Evolutionary conservation across 108 stramenopile genomes (phyloP).

Genomic region (Nitzschia sp.): DNA sequence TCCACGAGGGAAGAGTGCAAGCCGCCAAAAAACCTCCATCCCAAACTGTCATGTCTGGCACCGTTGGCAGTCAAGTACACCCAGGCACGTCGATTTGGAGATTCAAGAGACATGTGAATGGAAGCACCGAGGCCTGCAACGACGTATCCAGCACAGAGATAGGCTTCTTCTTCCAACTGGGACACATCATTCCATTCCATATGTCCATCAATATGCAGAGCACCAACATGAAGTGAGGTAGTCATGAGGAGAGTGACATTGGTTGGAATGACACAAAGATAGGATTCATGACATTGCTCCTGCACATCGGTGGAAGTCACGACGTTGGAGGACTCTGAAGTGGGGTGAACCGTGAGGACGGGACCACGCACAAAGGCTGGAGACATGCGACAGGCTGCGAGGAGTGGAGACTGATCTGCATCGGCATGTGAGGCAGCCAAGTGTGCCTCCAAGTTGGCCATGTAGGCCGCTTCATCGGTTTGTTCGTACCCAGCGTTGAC

Average conservation of each 20-base stretch:
- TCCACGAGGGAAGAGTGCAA: slow-evolving; percentile 24
- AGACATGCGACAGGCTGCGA: slow-evolving; percentile 13
- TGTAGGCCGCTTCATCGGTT: slow-evolving; percentile 4
- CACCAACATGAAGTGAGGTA: slow-evolving; percentile 43
- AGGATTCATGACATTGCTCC: slow-evolving; percentile 14
- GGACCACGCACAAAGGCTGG: not conserved
- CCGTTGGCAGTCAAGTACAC: slow-evolving; percentile 63
- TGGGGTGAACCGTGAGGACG: slow-evolving; percentile 6
- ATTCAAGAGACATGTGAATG: slow-evolving; percentile 36
- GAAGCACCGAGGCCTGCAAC: slow-evolving; percentile 41
- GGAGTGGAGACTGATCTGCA: slow-evolving; percentile 18
- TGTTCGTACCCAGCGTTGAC: slow-evolving; percentile 6
- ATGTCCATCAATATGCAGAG: slow-evolving; percentile 42
- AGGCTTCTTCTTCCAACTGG: slow-evolving; percentile 25
- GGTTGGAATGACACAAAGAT: slow-evolving; percentile 44
- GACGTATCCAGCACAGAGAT: slow-evolving; percentile 57
- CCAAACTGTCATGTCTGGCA: slow-evolving; percentile 37
- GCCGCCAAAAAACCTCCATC: slow-evolving; percentile 44
- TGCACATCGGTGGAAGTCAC: slow-evolving; percentile 16
- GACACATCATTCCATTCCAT: slow-evolving; percentile 46
- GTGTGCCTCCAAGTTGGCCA: slow-evolving; percentile 19
- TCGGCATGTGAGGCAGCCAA: slow-evolving; percentile 23
- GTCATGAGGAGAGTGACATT: slow-evolving; percentile 39
- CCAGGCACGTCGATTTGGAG: slow-evolving; percentile 31
- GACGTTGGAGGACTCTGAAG: not conserved